Base-by-base conservation (phyloP, 768 basidiomycete genomes). In the Lepiota brunneoincarnata region DNA sequence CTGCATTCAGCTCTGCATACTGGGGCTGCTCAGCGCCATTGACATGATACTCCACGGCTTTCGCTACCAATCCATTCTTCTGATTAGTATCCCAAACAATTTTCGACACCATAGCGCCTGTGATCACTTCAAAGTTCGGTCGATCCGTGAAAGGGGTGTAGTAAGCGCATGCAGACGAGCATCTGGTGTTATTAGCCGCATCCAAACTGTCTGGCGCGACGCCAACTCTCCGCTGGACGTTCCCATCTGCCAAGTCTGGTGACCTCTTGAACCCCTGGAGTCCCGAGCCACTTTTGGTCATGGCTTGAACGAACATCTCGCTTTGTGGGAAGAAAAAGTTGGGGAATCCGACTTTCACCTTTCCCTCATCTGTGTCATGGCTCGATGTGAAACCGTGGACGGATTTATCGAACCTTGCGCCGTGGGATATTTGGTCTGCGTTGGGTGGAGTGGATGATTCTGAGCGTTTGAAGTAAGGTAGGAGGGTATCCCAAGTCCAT, bases 361-460 rank as follows among this genome's bases (percentile, higher is more conserved):
- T 49, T 1, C 68, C 70, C 18, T 48, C 49, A 21, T 45, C 35
- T 23, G 34, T 11, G 15, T 52, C 21, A 2, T 18, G 4, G 35
- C 6, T 20, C 11, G 40, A 15, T 7, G 57, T 35, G 24, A 60
- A 59, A 3, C 69, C 70, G 48, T 68, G 70, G 2, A 67, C 61
- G 12, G 59, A 44, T 2, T 60, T 54, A 10, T 59, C 50, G 48
- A 57, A 69, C 15, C 58, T 45, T 2, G 61, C 68, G 17, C 69
- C 70, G 18, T 59, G 59, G 7, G 58, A 51, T 3, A 49, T 35
- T 42, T 73, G 72, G 18, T 61, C 59, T 6, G 58, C 56, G 38
- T 66, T 67, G 1, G 85, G 83, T 0, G 78, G 71, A 0, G 78
- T 78, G 65, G 81, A 84, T 20, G 71, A 74, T 62, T 88, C 86